Evolutionary conservation across 1,284 basidiomycete species (phyloP).

Genomic region (Cutaneotrichosporon mucoides): DNA sequence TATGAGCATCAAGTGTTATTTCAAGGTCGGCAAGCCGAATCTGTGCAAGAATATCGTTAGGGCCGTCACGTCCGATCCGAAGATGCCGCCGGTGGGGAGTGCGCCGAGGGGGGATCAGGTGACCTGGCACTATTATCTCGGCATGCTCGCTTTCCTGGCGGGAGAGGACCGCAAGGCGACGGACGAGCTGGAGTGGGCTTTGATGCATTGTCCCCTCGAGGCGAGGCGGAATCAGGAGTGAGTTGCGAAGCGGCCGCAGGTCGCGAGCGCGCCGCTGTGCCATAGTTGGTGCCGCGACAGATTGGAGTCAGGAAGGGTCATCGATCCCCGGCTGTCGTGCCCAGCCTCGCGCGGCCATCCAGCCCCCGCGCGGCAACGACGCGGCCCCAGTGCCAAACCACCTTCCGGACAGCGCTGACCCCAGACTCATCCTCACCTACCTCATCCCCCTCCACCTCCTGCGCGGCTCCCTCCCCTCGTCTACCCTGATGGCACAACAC

Average conservation of each 20-base stretch:
- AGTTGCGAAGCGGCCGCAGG: slow-evolving; percentile 30
- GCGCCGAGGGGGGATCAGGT: slow-evolving; percentile 87
- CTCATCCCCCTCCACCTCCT: slow-evolving; percentile 83
- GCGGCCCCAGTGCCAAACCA: too few relatives aligned
- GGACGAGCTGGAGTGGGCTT: slow-evolving; percentile 73
- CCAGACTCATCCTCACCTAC: slow-evolving; percentile 81
- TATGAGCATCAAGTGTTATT: slow-evolving; percentile 88
- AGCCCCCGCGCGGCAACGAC: too few relatives aligned
- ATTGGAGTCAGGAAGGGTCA: too few relatives aligned
- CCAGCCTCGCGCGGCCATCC: too few relatives aligned
- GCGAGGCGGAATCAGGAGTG: slow-evolving; percentile 76
- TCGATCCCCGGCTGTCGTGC: too few relatives aligned
- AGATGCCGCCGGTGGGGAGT: slow-evolving; percentile 68
- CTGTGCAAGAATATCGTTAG: slow-evolving; percentile 87
- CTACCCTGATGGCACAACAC: slow-evolving; percentile 63
- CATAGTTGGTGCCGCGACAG: too few relatives aligned
- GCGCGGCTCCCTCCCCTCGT: slow-evolving; percentile 74
- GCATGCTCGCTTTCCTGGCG: slow-evolving; percentile 87
- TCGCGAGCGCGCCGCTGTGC: too few relatives aligned
- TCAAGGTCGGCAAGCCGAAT: slow-evolving; percentile 84
- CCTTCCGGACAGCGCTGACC: too few relatives aligned
- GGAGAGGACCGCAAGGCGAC: slow-evolving; percentile 86
- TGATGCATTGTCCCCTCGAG: slow-evolving; percentile 68
- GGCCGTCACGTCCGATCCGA: slow-evolving; percentile 77
- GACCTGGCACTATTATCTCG: slow-evolving; percentile 89